Base-by-base conservation (phyloP, 768 basidiomycete species). In the Rhizopogon vinicolor region DNA sequence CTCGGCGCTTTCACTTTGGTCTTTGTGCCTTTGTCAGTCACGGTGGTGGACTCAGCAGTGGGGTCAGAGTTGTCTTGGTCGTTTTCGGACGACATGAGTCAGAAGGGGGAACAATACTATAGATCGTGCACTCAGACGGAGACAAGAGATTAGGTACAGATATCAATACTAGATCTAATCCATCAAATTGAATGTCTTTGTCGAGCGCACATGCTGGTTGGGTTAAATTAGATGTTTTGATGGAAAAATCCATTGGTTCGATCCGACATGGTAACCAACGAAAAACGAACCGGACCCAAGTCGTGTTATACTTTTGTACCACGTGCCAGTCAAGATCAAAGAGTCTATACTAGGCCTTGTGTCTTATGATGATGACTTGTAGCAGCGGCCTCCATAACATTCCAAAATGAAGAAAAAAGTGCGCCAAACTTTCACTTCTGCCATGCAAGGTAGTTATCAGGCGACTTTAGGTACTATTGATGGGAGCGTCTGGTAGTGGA, bases 401-500 rank as follows among this genome's bases (percentile, higher is more conserved):
- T 45, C 16, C 53, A 43, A 46, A 16, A 70, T 70, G 68, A 70
- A 71, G 65, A 70, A 70, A 56, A 70, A 70, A 56, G 68, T 72
- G 33, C 1, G 60, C 28, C 3, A 9, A 7, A 19, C n/a, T 40
- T 3, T 40, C 33, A 43, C 19, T 13, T 25, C 33, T 39, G 5
- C 31, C 3, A 16, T 16, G 22, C 7, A 55, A 33, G 44, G 25
- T 16, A 28, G 5, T 50, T 44, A 44, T 51, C 25, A 46, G 37
- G 37, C 7, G 14, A 13, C 12, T 25, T 29, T 52, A 98, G 95
- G 93, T 98, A 44, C 84, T 99, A 63, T 79, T 98, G 58, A 99
- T 99, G 97, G 97, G 97, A 61, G 93, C 94, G 65, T 93, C 91
- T 19, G 92, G 91, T 60, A 92, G 91, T 65, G 90, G 90, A 54